Base-by-base conservation (phyloP, 2,329 filamentous ascomycete species). In the Neonectria magnoliae region DNA sequence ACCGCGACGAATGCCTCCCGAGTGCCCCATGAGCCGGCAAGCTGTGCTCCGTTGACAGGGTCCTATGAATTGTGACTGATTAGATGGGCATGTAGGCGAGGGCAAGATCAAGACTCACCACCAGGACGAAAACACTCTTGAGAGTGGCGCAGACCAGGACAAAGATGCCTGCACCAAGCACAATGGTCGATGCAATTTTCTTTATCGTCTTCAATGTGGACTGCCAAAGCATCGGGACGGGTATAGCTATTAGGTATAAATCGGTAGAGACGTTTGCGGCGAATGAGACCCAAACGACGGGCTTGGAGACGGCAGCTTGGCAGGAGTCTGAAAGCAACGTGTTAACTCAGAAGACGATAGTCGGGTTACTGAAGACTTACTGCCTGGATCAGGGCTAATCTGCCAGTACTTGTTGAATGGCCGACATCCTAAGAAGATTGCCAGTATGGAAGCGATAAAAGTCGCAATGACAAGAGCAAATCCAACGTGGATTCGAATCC, bases 371-470 rank as follows among this genome's bases (percentile, higher is more conserved):
- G 14, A 38, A 38, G 14, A 79, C 83, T 69, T 71, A 86, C 84
- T 83, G 4, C 86, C 86, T 5, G 86, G 86, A 41, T 88, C 74
- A 0, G 87, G 87, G 47, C 82, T 78, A n/a, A 89, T 86, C 71
- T 88, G 85, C 85, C 86, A 89, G 66, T 87, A 85, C 31, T 81
- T 81, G 20, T 78, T 65, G 45, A 88, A 81, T 0, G 86, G 86
- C 22, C 77, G 78, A 63, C 87, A 89, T 2, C 81, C 80, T 5
- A 84, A 76, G 27, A 87, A 80, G 44, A 88, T 81, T 1, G 82
- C 81, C 18, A 84, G 76, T n/a, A 86, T 74, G 7, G 81, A 81
- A 0, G 80, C 81, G 18, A 87, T 53, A 60, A 84, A 89, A 2
- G 84, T 87, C 1, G 68, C 68, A 0, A 77, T 78, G 41, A 88